Conservation (phyloP, 768 basidiomycete genomes). For the Amanita pseudoporphyria region DNA sequence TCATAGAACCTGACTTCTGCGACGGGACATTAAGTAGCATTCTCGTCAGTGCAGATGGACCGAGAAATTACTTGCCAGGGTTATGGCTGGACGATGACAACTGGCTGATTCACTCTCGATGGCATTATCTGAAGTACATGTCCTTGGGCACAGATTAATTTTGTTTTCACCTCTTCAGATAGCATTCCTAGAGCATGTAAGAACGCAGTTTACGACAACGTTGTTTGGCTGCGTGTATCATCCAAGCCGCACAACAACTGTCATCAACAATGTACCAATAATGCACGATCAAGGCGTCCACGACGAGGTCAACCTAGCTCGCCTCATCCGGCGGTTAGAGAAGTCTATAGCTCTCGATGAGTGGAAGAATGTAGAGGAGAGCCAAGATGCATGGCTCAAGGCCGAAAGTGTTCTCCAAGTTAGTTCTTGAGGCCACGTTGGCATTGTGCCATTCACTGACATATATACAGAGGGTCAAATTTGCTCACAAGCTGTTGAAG, state of each 20-base stretch:
- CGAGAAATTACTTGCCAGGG: no score
- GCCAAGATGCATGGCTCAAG: constrained; percentile 39
- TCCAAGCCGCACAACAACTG: neutral
- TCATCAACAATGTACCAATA: neutral
- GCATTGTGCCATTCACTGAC: neutral
- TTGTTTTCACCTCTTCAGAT: no score
- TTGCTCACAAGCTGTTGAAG: constrained; percentile 45
- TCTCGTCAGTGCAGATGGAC: no score
- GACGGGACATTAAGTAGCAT: no score
- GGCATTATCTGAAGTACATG: no score
- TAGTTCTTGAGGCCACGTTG: constrained; percentile 7
- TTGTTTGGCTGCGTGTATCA: neutral
- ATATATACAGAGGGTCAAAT: constrained; percentile 34
- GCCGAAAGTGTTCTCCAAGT: constrained; percentile 51
- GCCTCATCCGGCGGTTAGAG: constrained; percentile 54
- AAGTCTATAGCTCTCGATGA: constrained; percentile 33
- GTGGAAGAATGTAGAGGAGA: constrained; percentile 20
- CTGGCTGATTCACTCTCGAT: no score
- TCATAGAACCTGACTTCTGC: no score
- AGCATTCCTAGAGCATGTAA: no score
- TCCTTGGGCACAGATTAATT: no score
- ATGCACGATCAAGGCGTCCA: constrained; percentile 21
- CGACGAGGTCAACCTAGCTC: constrained; percentile 59
- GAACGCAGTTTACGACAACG: no score
- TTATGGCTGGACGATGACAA: no score